These are phyloP conservation scores for Lentinula aciculospora DNA, from an alignment of 768 basidiomycete species.

Conservation along the genomic window DNA sequence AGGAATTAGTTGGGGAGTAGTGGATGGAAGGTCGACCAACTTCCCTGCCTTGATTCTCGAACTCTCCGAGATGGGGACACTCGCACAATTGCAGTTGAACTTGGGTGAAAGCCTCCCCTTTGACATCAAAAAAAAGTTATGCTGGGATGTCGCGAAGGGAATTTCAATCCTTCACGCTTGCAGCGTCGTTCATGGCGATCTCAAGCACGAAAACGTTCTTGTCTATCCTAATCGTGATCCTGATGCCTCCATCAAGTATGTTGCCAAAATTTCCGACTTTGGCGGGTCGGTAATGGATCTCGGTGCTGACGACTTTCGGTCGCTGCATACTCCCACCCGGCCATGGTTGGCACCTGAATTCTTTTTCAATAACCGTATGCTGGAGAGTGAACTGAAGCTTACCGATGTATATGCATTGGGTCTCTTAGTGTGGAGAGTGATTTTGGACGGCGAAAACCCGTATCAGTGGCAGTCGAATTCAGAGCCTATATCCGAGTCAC, in stretches of 20 bases:
- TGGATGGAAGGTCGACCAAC: not conserved
- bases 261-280: slow-evolving; percentile 10
- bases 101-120: not conserved
- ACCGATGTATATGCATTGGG: slow-evolving; percentile 10
- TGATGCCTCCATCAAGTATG: not conserved
- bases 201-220: slow-evolving; percentile 13
- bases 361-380: not conserved
- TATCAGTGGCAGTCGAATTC: not conserved
- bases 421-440: slow-evolving; percentile 6
- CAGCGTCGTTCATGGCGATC: slow-evolving; percentile 10
- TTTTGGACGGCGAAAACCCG: slow-evolving; percentile 5
- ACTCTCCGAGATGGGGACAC: slow-evolving; percentile 8
- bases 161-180: slow-evolving; percentile 10
- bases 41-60: slow-evolving; percentile 9
- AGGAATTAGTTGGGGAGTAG: slow-evolving; percentile 6
- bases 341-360: slow-evolving; percentile 9
- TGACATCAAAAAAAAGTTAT: slow-evolving; percentile 8
- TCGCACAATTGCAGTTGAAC: slow-evolving; percentile 6
- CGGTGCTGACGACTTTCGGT: not conserved
- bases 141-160: slow-evolving; percentile 10
- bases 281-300: slow-evolving; percentile 10
- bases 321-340: not conserved
- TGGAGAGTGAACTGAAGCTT: slow-evolving; percentile 1
- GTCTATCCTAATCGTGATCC: slow-evolving; percentile 7
- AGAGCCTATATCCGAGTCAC: not conserved